Evolutionary conservation across 2,329 filamentous ascomycete genomes (phyloP), one percentile per base, ranked within the genome.

Genomic region (Sarocladium oryzae): DNA sequence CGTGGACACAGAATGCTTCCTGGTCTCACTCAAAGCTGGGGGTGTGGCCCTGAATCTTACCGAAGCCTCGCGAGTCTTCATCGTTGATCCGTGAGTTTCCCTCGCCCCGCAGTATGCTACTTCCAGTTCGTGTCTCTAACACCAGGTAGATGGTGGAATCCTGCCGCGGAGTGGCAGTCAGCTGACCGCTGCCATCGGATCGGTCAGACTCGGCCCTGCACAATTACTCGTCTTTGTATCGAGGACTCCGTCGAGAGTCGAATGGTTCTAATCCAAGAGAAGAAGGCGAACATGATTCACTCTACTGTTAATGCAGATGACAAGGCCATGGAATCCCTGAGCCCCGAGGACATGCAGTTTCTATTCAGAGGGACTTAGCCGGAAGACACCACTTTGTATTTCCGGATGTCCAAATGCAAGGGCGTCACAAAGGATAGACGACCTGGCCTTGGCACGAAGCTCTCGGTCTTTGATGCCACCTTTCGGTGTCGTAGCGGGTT

Each of bases 101-200:
- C 28, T 37, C 13, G 13, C 28, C 13, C 7, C 13, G 7, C 28
- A 30, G 7, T 13, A 32, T 49, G 28, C 3, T 33, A 11, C 13
- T 0, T 37, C 11, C 33, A 16, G 46, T 54, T 37, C 56, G 24
- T 18, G 36, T 2, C 49, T 24, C 58, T 67, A 54, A 71, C 50
- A 16, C 53, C 28, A 55, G 32, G n/a, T 58, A 90, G 87, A 59
- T 97, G 93, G 93, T 99, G 93, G 93, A 97, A 97, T 60, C 93
- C 93, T n/a, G 91, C 91, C n/a, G 92, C 92, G 0, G 93, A 99
- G 71, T 99, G 93, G 93, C 93, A 99, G 70, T 93, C 88, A 55
- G 93, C 93, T 2, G 93, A 99, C 66, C 81, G 88, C 57, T 90
- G 87, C 63, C 93, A 97, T 69, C 90, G 93, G 52, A 99, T 97